phyloP scores from a whole-genome alignment of 352 stramenopile species.

The Phytophthora europaea region DNA sequence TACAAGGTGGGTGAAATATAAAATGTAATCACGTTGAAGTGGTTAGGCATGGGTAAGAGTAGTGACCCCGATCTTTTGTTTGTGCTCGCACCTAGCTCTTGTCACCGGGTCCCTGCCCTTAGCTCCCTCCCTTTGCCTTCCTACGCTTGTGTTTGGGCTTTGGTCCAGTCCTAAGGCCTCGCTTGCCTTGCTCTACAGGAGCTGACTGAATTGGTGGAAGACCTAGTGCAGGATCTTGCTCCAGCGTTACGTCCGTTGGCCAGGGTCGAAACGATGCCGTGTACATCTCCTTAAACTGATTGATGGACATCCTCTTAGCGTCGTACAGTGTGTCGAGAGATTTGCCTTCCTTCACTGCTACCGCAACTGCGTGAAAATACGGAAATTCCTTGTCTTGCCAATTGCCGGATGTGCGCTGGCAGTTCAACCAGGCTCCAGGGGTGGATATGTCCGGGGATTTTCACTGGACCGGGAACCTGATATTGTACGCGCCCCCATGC shows the following conservation, averaged over 20 bases:
- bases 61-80: too few species aligned
- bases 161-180: not conserved
- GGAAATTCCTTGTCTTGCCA: constrained; percentile 9
- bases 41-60: not conserved
- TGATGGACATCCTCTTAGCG: not conserved
- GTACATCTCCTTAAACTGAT: constrained; percentile 7
- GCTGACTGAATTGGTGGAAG: not conserved
- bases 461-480: not conserved
- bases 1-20: not conserved
- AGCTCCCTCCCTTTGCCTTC: not conserved
- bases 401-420: constrained; percentile 5
- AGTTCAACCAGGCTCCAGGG: constrained; percentile 6
- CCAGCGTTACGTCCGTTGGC: constrained; percentile 4
- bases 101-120: not conserved
- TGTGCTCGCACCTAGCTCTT: not conserved
- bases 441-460: constrained; percentile 1
- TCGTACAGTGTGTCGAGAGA: constrained; percentile 4
- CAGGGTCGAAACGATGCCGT: constrained; percentile 1
- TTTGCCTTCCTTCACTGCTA: constrained; percentile 1
- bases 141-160: not conserved
- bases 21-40: not conserved
- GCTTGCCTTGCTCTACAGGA: not conserved
- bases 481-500: constrained; percentile 13
- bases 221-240: not conserved
- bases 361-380: constrained; percentile 12